Evolutionary conservation across 1,139 yeast genomes (phyloP), one percentile per base, ranked within the genome.

Genomic region (Taphrina populina): DNA sequence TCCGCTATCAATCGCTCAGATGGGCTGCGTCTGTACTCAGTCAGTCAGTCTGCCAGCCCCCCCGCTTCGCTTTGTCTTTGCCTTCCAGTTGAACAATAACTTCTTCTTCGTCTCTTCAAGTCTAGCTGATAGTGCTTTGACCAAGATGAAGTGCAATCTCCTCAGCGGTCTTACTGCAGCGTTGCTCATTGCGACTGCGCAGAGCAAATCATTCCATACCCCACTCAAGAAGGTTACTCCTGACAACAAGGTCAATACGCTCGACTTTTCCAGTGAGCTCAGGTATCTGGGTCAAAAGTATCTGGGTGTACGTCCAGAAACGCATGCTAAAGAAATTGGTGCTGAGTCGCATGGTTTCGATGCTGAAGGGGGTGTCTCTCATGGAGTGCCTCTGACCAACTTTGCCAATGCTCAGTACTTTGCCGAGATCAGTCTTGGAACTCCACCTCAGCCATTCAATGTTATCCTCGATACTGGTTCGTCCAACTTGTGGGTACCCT

Each of bases 401-500:
- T 92, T 90, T 71, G 74, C 86, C 73, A 90, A 92, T 69, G 96
- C 96, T 40, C 32, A 40, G 44, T 37, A 92, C 72, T 90, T 78
- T 70, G 84, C 97, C 49, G 96, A 88, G 67, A 84, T 92, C 65
- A 76, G 81, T 60, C 67, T 92, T 59, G 98, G 98, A 65, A 85
- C 95, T 41, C 98, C 98, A 5, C 88, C 86, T 52, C 98, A 92
- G 74, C 69, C 79, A 13, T 92, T 92, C 73, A 92, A 54, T 40
- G 95, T 86, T 49, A 82, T 86, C 62, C 77, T 92, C 66, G 97
- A 92, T 71, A 92, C 97, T 29, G 98, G 98, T 41, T 87, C 96
- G 24, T 85, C 96, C 53, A 92, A 92, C 72, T 76, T 92, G 73
- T 92, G 98, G 98, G 90, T 92, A 60, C 98, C 98, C 56, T 80